These are phyloP conservation scores for Apiotrichum montevideense DNA, from an alignment of 1,284 basidiomycete species.

Conservation along the genomic window DNA sequence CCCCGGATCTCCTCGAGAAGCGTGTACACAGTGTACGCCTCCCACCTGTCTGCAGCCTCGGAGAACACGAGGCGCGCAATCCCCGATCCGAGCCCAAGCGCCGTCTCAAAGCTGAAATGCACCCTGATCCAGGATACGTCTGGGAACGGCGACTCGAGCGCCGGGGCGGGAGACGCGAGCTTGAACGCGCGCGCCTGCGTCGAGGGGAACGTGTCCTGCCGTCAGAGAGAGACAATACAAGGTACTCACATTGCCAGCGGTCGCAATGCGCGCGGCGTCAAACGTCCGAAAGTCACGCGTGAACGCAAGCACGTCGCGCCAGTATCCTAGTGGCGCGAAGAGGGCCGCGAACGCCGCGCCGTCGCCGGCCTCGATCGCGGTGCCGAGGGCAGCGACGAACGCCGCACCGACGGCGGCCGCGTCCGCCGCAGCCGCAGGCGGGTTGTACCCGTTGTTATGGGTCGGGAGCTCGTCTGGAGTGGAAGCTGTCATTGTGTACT, in stretches of 20 bases:
- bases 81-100: constrained; percentile 52
- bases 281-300: constrained; percentile 34
- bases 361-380: not conserved
- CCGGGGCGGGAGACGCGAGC: constrained; percentile 39
- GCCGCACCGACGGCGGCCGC: no score
- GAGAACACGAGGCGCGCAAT: constrained; percentile 55
- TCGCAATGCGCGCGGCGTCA: constrained; percentile 21
- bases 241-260: constrained; percentile 27
- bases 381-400: not conserved
- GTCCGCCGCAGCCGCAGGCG: no score
- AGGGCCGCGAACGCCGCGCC: not conserved
- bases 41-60: constrained; percentile 50
- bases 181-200: constrained; percentile 49
- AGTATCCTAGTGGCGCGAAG: constrained; percentile 8
- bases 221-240: not conserved
- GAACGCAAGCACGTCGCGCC: constrained; percentile 25
- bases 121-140: constrained; percentile 58
- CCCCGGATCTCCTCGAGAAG: constrained; percentile 56
- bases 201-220: constrained; percentile 44
- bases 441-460: not conserved
- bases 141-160: constrained; percentile 51
- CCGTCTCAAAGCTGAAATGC: constrained; percentile 58
- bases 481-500: no score
- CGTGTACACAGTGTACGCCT: constrained; percentile 56
- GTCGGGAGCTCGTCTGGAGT: not conserved